Conservation (phyloP, 1,284 basidiomycete species). For the Cutaneotrichosporon sp. region DNA sequence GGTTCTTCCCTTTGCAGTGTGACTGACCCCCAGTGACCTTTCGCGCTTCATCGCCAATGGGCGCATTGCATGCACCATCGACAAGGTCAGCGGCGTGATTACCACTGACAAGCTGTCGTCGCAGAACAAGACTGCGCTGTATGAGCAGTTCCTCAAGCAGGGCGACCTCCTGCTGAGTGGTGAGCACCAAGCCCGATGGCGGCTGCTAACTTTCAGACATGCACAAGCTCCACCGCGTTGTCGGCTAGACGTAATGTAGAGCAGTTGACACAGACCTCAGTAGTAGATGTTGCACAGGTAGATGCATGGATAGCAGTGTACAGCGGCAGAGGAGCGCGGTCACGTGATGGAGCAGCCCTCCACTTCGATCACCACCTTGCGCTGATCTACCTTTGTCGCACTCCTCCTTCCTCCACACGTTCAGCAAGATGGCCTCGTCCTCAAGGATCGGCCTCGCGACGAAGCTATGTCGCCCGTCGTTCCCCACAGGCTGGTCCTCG, state of each 20-base stretch:
- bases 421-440: background rate
- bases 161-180: conserved; percentile 82
- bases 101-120: conserved; percentile 86
- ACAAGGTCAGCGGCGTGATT: conserved; percentile 90
- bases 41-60: conserved; percentile 90
- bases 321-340: background rate
- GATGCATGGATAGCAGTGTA: background rate
- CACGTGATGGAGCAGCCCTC: background rate
- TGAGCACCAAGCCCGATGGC: conserved; percentile 29
- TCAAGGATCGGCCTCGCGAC: background rate
- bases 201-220: conserved; percentile 41
- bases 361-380: background rate
- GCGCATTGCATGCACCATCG: conserved; percentile 87
- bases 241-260: conserved; percentile 36
- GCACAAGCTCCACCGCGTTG: conserved; percentile 52
- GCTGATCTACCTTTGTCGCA: background rate
- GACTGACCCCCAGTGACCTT: conserved; percentile 66
- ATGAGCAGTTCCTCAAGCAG: conserved; percentile 84
- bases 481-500: conserved; percentile 43
- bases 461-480: conserved; percentile 30
- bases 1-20: conserved; percentile 42
- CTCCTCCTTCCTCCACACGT: background rate
- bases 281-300: background rate
- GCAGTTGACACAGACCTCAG: background rate
- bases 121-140: conserved; percentile 78